Base-by-base conservation (phyloP, 805 yeast genomes). In the Candida schatavii region DNA sequence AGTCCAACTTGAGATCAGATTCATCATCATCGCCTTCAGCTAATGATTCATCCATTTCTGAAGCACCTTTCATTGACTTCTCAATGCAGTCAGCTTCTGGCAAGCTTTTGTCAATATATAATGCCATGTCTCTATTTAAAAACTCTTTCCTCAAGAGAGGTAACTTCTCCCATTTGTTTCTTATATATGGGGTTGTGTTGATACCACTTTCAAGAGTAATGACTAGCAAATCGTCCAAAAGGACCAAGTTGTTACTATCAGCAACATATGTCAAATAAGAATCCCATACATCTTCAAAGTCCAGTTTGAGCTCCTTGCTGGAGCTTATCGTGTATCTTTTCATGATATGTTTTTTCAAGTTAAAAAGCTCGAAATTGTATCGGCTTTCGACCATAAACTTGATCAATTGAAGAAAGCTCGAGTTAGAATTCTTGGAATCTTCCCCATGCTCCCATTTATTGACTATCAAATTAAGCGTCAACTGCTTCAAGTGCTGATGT, bases 351-450 rank as follows among this genome's bases (percentile, higher is more conserved):
- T 42, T 42, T n/a, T 46, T 42, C 36, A 64, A 45, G 7, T 43
- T 45, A 32, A 39, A 41, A 4, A 69, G 28, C 35, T 64, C 66
- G n/a, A 42, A 36, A 37, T 62, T 59, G 42, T 57, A 59, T 15
- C 47, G 43, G 20, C 53, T 49, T 5, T 52, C 61, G 4, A 59
- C 44, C 36, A 69, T 47, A 40, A 58, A 60, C 23, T 47, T 46
- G 11, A 59, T 41, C 4, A 61, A 25, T 0, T 46, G 52, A 5
- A 54, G 28, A 28, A 61, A 59, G 1, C 38, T 40, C 1, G 47
- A 49, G 19, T 42, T 48, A 13, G 22, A 15, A 17, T 5, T 31
- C 19, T 14, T 31, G 9, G 15, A 9, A 29, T 29, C 32, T 31
- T 31, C 35, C 7, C 27, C 27, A 6, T 48, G 35, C 4, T 50